Conservation (phyloP, 1,139 yeast species). For the Scheffersomyces stambukii region DNA sequence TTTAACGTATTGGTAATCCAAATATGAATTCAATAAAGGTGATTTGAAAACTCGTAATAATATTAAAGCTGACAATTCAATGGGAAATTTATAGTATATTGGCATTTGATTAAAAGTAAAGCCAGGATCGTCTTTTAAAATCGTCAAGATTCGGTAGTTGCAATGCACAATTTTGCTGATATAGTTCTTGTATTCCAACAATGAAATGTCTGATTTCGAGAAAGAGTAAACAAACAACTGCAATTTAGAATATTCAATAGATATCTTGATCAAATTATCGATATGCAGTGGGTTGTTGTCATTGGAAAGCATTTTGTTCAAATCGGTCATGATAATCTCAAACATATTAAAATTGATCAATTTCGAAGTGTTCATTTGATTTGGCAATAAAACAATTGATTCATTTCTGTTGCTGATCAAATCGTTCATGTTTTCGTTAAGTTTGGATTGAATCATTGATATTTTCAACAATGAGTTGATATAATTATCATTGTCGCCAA, state of each 20-base stretch:
- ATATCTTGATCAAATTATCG: slow-evolving; percentile 25
- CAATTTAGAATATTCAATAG: slow-evolving; percentile 37
- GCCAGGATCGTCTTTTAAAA: slow-evolving; percentile 17
- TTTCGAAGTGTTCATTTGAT: slow-evolving; percentile 24
- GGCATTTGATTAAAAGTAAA: slow-evolving; percentile 33
- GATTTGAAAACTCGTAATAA: slow-evolving; percentile 34
- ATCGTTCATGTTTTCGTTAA: slow-evolving; percentile 38
- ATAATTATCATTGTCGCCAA: slow-evolving; percentile 25
- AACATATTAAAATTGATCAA: slow-evolving; percentile 42
- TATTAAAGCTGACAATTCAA: slow-evolving; percentile 31
- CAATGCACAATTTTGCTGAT: slow-evolving; percentile 27
- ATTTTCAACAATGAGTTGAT: slow-evolving; percentile 38
- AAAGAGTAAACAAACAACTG: slow-evolving; percentile 39
- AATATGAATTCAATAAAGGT: slow-evolving; percentile 28
- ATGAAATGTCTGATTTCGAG: slow-evolving; percentile 24
- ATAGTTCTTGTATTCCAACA: slow-evolving; percentile 26
- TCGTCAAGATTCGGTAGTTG: slow-evolving; percentile 21
- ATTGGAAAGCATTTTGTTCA: slow-evolving; percentile 13
- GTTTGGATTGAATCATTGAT: slow-evolving; percentile 39
- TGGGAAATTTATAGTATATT: slow-evolving; percentile 36
- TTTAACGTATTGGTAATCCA: slow-evolving; percentile 31
- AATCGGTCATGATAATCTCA: slow-evolving; percentile 36
- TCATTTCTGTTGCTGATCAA: slow-evolving; percentile 18
- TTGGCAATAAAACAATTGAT: slow-evolving; percentile 10
- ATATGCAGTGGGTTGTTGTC: slow-evolving; percentile 8